Evolutionary conservation across 2,329 filamentous ascomycete species (phyloP).

Genomic region (Aspergillus calidoustus): DNA sequence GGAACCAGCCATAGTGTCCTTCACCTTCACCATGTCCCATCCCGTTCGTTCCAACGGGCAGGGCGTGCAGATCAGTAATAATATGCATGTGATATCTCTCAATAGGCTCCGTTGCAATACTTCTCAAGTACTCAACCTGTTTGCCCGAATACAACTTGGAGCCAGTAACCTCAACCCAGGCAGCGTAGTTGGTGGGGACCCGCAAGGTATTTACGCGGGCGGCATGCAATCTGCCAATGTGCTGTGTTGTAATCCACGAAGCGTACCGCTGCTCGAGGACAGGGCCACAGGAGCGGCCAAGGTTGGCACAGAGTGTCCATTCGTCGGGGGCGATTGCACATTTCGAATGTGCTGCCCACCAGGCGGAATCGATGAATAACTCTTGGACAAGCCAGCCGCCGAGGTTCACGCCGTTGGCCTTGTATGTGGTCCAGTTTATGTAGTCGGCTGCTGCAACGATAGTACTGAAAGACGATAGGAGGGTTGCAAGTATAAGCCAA

Average conservation of each 20-base stretch:
- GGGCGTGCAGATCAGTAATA: conserved; percentile 27
- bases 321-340: no score
- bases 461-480: no score
- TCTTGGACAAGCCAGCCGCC: no score
- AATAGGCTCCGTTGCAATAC: conserved; percentile 28
- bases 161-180: conserved; percentile 26
- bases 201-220: conserved; percentile 10
- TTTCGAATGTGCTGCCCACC: no score
- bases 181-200: conserved; percentile 18
- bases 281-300: no score
- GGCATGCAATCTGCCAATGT: conserved; percentile 9
- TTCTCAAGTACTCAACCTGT: conserved; percentile 23
- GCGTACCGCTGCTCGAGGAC: no score
- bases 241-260: conserved; percentile 1
- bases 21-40: conserved; percentile 27
- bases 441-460: no score
- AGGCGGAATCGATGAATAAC: no score
- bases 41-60: conserved; percentile 30
- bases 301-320: no score
- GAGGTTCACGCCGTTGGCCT: no score
- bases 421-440: no score
- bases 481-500: no score
- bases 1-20: conserved; percentile 28
- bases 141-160: conserved; percentile 28
- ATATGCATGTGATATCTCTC: conserved; percentile 28